Conservation (phyloP, 306 rosid genomes). For the Abrus precatorius region DNA sequence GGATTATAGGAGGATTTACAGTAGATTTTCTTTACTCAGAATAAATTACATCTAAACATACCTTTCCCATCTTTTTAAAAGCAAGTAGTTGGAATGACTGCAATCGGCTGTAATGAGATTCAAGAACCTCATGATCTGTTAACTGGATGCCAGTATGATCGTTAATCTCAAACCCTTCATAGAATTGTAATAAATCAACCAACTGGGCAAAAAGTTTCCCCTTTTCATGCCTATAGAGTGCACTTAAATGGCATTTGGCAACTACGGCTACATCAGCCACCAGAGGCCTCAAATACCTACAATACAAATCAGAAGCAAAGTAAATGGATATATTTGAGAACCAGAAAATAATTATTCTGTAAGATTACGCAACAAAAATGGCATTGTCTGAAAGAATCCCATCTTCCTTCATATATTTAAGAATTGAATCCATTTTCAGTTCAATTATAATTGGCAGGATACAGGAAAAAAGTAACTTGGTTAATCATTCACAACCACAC, state of each 20-base stretch:
- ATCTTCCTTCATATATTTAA: conserved; percentile 26
- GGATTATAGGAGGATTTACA: neutral
- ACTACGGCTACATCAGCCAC: conserved; percentile 99
- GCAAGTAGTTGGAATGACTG: conserved; percentile 90
- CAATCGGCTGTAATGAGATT: conserved; percentile 84
- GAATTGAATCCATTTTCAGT: conserved; percentile 19
- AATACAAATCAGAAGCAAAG: conserved; percentile 38
- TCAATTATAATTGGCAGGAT: conserved; percentile 17
- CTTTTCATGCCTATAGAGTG: conserved; percentile 87
- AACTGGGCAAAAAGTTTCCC: conserved; percentile 97
- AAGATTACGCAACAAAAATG: conserved; percentile 11
- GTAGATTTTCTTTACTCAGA: conserved; percentile 18
- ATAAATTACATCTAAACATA: conserved; percentile 49
- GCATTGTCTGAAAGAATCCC: neutral
- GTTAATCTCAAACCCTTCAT: conserved; percentile 95
- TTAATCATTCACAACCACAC: neutral
- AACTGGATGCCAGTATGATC: conserved; percentile 92
- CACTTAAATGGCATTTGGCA: conserved; percentile 96
- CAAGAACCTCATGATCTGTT: conserved; percentile 94
- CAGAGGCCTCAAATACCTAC: conserved; percentile 90
- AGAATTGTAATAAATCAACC: conserved; percentile 92
- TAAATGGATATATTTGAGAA: neutral
- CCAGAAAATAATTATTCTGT: neutral
- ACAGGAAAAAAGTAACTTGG: conserved; percentile 22
- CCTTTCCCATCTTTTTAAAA: conserved; percentile 89